Percentiles rank a stretch among this genome's conserved stretches.
Evolutionary conservation across 805 yeast species (phyloP).

Genomic region (Myxozyma nipponensis): DNA sequence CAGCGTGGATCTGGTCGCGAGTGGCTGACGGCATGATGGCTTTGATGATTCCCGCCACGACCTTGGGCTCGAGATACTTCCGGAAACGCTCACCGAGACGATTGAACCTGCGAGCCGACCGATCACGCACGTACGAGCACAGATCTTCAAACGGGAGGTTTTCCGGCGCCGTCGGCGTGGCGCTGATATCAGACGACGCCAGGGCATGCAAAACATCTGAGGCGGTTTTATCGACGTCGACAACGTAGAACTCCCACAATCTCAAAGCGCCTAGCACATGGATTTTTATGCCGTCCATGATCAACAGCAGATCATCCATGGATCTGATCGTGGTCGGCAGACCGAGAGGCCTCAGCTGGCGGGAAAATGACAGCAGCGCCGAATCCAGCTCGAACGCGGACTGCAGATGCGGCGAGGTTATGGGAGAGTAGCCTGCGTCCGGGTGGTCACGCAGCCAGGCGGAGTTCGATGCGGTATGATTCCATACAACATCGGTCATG

Average conservation of each 20-base stretch:
- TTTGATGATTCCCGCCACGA: constrained; percentile 51
- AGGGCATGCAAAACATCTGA: constrained; percentile 33
- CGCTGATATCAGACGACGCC: constrained; percentile 5
- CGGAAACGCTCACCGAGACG: constrained; percentile 51
- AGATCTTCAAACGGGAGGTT: constrained; percentile 22
- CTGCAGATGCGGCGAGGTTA: constrained; percentile 83
- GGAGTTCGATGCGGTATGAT: constrained; percentile 92
- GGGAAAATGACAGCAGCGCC: constrained; percentile 62
- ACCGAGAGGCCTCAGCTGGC: constrained; percentile 51
- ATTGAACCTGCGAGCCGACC: constrained; percentile 32
- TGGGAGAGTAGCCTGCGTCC: constrained; percentile 79
- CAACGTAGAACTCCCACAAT: constrained; percentile 85
- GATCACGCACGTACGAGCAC: constrained; percentile 17
- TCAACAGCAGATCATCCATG: constrained; percentile 51
- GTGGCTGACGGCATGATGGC: constrained; percentile 37
- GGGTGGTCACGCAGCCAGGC: constrained; percentile 82
- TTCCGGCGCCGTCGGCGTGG: constrained; percentile 16
- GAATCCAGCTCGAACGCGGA: constrained; percentile 83
- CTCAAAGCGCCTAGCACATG: constrained; percentile 64
- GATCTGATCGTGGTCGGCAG: constrained; percentile 55
- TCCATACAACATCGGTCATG: constrained; percentile 87
- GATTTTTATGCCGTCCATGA: constrained; percentile 64
- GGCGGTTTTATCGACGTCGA: constrained; percentile 50
- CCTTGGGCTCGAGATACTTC: constrained; percentile 50
- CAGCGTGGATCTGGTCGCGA: constrained; percentile 35